A percentile compares a stretch with the other conserved stretches of the same genome.
phyloP scores from a whole-genome alignment of 1,284 basidiomycete genomes.

The Ganoderma multipileum region DNA sequence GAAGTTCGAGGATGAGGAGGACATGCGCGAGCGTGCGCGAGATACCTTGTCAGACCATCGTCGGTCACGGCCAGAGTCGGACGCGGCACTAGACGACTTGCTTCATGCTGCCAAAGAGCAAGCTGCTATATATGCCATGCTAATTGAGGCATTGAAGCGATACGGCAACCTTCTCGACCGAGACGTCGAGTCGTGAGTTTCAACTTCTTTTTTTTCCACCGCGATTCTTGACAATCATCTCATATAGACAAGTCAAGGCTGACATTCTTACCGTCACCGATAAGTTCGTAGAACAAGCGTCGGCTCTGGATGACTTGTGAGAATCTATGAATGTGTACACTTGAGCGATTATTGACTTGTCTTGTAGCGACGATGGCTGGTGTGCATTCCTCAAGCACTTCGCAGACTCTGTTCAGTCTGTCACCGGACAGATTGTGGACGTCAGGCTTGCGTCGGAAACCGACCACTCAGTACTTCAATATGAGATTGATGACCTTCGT shows the following conservation, averaged over 20 bases:
- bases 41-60: conserved; percentile 50
- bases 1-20: conserved; percentile 88
- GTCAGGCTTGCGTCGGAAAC: conserved; percentile 54
- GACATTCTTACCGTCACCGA: conserved; percentile 69
- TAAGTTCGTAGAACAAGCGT: conserved; percentile 72
- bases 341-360: conserved; percentile 11
- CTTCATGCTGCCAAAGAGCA: conserved; percentile 62
- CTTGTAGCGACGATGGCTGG: conserved; percentile 68
- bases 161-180: conserved; percentile 63
- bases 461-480: conserved; percentile 53
- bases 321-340: conserved; percentile 31
- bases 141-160: conserved; percentile 62
- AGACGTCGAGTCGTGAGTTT: conserved; percentile 65
- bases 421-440: conserved; percentile 72
- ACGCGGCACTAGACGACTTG: conserved; percentile 60
- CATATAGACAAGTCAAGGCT: conserved; percentile 64
- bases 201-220: not conserved
- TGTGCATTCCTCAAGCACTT: conserved; percentile 66
- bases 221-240: not conserved
- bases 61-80: conserved; percentile 53
- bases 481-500: conserved; percentile 69
- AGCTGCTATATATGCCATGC: conserved; percentile 60
- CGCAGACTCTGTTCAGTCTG: conserved; percentile 65
- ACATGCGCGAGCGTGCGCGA: conserved; percentile 71
- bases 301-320: conserved; percentile 67